Evolutionary conservation across 768 basidiomycete species (phyloP), one percentile per base, ranked within the genome.

Genomic region (Hortiboletus campestris): DNA sequence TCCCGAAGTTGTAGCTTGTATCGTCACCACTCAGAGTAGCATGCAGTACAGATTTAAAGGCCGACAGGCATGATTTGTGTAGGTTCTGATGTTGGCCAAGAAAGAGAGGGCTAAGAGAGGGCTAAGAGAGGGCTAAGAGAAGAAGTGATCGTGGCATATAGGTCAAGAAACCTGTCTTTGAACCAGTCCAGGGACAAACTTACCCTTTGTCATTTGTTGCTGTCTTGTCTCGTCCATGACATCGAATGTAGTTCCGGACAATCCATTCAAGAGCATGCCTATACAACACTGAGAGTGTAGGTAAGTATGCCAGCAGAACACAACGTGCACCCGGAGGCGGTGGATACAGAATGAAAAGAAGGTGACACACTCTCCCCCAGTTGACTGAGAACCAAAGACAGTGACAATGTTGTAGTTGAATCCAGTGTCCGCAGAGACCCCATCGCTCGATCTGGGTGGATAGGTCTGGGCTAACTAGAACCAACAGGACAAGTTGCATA

Each of bases 171-270:
- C 46, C 31, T 43, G 47, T 32, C 31, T 39, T 46, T 13, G 9
- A 17, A 39, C 28, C 1, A 22, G 34, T 20, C 4, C 10, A 39
- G 10, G 41, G 28, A 32, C 1, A 12, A 20, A 64, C 76, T 56
- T 54, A 90, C 94, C 97, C 76, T 98, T 98, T 28, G 97, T 99
- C 4, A 96, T 99, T 74, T 98, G 97, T 69, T 94, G 91, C 51
- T 97, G 80, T 65, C 81, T 82, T 11, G 88, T 83, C 74, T 98
- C 96, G 73, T 93, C 88, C 97, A 99, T 98, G 66, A 98, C 94
- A 70, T 96, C 96, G 73, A 99, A 99, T n/a, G 87, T 90, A 6
- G 96, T 98, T 7, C 95, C 94, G 64, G 98, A 99, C 49, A 99
- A 78, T 61, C 94, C 76, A 73, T 99, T 99, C 49, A 99, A 79